Conservation (phyloP, 2,329 filamentous ascomycete species). For the Trichoderma asperellum region DNA sequence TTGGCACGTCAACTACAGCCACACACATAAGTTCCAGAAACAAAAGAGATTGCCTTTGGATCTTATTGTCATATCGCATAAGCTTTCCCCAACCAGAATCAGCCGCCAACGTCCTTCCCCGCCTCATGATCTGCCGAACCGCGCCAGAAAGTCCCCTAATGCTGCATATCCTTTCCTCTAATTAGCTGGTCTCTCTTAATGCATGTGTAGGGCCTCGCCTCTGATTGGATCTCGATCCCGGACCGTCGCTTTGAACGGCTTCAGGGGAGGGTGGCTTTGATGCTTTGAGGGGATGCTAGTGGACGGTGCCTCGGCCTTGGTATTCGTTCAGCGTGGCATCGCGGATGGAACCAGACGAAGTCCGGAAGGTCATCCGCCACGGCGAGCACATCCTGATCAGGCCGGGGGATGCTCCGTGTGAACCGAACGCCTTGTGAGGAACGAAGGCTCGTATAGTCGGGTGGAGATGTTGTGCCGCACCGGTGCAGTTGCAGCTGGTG, state of each 20-base stretch:
- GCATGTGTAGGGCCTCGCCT: constrained; percentile 12
- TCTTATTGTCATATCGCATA: not conserved
- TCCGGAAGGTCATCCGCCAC: constrained; percentile 21
- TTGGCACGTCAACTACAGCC: not conserved
- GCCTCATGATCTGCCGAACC: constrained; percentile 20
- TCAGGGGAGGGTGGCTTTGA: not conserved
- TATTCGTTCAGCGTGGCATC: constrained; percentile 8
- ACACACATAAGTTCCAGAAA: not conserved
- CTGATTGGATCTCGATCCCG: constrained; percentile 21
- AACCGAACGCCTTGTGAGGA: not conserved
- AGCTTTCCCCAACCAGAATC: constrained; percentile 13
- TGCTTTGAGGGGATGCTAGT: constrained; percentile 7
- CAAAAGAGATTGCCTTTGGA: not conserved
- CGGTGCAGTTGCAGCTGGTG: not conserved
- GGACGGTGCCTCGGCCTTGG: constrained; percentile 13
- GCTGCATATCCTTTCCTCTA: constrained; percentile 18
- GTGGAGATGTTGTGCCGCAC: constrained; percentile 3
- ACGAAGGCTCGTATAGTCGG: not conserved
- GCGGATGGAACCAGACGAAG: constrained; percentile 11
- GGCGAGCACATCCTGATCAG: constrained; percentile 1
- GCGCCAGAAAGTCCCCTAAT: not conserved
- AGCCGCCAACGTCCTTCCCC: not conserved
- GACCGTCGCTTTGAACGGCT: not conserved
- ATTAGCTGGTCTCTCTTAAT: constrained; percentile 3
- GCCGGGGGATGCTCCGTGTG: not conserved